Percentiles rank a stretch among this genome's conserved stretches.
Conservation (phyloP, 768 basidiomycete species). For the Leccinum obscurum region DNA sequence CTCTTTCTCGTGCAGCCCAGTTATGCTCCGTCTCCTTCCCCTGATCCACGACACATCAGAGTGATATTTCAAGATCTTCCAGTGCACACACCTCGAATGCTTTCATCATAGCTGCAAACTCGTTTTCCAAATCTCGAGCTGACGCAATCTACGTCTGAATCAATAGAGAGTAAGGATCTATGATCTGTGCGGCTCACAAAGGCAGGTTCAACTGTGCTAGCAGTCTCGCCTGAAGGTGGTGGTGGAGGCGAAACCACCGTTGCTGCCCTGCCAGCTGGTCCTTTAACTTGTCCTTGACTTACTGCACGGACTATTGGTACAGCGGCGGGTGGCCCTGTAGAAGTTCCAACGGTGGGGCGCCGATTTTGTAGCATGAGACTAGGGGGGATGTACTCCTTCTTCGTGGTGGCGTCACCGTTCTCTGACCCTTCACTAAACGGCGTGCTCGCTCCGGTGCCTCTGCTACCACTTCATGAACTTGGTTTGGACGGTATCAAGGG, state of each 20-base stretch:
- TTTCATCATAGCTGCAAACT: constrained; percentile 78
- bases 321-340: constrained; percentile 27
- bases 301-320: constrained; percentile 41
- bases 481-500: constrained; percentile 75
- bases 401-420: constrained; percentile 37
- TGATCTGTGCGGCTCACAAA: constrained; percentile 52
- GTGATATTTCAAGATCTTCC: background rate
- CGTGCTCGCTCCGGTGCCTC: constrained; percentile 42
- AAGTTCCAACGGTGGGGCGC: constrained; percentile 44
- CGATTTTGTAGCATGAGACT: constrained; percentile 60
- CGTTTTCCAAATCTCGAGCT: constrained; percentile 77
- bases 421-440: constrained; percentile 62
- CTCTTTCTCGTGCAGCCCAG: constrained; percentile 81
- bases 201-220: constrained; percentile 56
- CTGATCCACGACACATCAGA: constrained; percentile 36
- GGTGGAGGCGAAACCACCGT: constrained; percentile 42
- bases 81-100: constrained; percentile 67
- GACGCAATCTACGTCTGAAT: constrained; percentile 68
- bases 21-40: constrained; percentile 99
- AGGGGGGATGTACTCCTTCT: constrained; percentile 73
- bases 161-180: background rate
- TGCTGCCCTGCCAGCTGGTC: constrained; percentile 64
- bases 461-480: constrained; percentile 39
- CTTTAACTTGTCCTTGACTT: constrained; percentile 51
- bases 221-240: constrained; percentile 42